Evolutionary conservation across 2,329 filamentous ascomycete genomes (phyloP).

Genomic region (Aspergillus hortae): DNA sequence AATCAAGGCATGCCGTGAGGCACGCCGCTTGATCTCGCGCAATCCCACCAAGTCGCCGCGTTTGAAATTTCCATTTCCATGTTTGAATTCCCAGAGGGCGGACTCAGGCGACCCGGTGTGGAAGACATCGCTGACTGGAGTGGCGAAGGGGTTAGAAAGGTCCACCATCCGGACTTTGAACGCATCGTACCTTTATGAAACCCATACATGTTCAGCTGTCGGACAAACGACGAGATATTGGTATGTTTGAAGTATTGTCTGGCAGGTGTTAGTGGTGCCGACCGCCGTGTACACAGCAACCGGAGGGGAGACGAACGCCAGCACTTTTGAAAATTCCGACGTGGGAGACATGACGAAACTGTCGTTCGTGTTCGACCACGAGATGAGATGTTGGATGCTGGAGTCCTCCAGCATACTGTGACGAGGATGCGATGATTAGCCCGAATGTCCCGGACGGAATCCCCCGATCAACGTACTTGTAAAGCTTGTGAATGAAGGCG

Average conservation of each 20-base stretch:
- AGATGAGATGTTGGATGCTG: constrained; percentile 90
- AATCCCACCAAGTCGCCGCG: constrained; percentile 86
- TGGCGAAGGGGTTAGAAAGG: constrained; percentile 8
- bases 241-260: constrained; percentile 99
- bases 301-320: constrained; percentile 66
- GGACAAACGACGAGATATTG: constrained; percentile 97
- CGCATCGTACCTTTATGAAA: constrained; percentile 83
- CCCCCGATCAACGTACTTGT: constrained; percentile 65
- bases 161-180: neutral
- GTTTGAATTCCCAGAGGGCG: constrained; percentile 97
- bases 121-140: constrained; percentile 90
- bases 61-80: constrained; percentile 96
- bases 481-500: constrained; percentile 97
- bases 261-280: constrained; percentile 18
- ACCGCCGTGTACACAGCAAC: neutral
- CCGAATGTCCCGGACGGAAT: neutral
- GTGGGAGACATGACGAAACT: constrained; percentile 99
- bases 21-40: constrained; percentile 91
- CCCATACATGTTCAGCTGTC: constrained; percentile 98
- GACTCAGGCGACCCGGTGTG: constrained; percentile 92
- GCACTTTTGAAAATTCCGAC: constrained; percentile 94
- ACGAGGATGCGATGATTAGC: constrained; percentile 15
- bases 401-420: constrained; percentile 92
- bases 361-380: constrained; percentile 89
- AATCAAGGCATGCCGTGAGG: constrained; percentile 87